phyloP scores from a whole-genome alignment of 352 stramenopile species.

The Phytophthora citrophthora region DNA sequence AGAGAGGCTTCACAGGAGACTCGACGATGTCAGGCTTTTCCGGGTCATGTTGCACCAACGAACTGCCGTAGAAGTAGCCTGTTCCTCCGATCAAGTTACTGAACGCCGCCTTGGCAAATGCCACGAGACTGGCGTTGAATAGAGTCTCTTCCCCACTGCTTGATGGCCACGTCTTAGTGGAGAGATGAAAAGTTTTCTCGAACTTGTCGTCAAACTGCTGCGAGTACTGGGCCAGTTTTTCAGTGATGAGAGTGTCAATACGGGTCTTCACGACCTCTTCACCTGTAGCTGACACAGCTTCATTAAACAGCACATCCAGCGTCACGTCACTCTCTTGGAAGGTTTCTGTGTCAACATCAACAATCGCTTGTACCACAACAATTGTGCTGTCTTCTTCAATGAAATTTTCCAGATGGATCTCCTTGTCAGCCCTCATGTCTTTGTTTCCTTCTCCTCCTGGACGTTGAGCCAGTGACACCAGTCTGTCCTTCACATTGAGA shows the following conservation, averaged over 20 bases:
- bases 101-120: slow-evolving; percentile 86
- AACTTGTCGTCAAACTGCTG: slow-evolving; percentile 67
- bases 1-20: slow-evolving; percentile 61
- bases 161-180: slow-evolving; percentile 35
- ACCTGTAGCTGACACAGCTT: slow-evolving; percentile 30
- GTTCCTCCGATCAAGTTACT: slow-evolving; percentile 91
- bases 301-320: slow-evolving; percentile 73
- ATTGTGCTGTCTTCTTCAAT: slow-evolving; percentile 74
- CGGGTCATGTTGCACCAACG: slow-evolving; percentile 69
- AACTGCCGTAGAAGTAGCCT: slow-evolving; percentile 91
- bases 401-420: slow-evolving; percentile 69
- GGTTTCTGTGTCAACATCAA: slow-evolving; percentile 46
- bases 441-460: slow-evolving; percentile 18
- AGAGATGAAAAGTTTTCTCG: slow-evolving; percentile 58
- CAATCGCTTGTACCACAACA: slow-evolving; percentile 73
- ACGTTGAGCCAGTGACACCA: slow-evolving; percentile 51
- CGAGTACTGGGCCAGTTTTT: slow-evolving; percentile 23
- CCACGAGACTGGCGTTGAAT: slow-evolving; percentile 66
- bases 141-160: slow-evolving; percentile 16
- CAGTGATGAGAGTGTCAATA: slow-evolving; percentile 29
- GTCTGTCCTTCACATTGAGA: slow-evolving; percentile 75
- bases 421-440: slow-evolving; percentile 39
- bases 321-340: slow-evolving; percentile 56
- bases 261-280: slow-evolving; percentile 19
- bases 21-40: slow-evolving; percentile 44